Evolutionary conservation across 2,329 filamentous ascomycete genomes (phyloP), one percentile per base, ranked within the genome.

Genomic region (Tolypocladium paradoxum): DNA sequence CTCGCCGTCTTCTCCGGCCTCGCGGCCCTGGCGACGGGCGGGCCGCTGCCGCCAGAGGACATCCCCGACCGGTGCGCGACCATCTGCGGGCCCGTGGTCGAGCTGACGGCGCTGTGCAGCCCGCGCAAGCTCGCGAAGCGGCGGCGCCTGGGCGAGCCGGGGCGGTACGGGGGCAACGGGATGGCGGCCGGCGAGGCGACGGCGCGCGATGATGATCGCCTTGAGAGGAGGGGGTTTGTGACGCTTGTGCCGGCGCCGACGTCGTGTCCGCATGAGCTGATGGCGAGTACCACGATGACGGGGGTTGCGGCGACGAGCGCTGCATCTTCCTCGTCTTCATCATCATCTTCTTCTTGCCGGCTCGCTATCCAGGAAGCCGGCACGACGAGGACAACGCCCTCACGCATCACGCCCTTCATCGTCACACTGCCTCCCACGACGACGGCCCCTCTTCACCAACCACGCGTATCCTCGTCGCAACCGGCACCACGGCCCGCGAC

Each of bases 41-140:
- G 68, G 35, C 63, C 63, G 33, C 60, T 73, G 36, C 63, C 62
- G 20, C 60, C 65, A 14, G 60, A 68, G 24, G 66, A 70, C 29
- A 67, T 73, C 18, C 71, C 71, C 34, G 54, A 71, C 24, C 61
- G 63, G 51, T 73, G 71, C 54, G 69, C 69, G 36, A 67, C 66
- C 38, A 72, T 73, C 50, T 73, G 71, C 61, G 70, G 70, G 5
- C 71, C 71, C 50, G 67, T 73, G 49, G 69, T 73, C 53, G 71
- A 73, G 60, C 59, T 73, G n/a, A 68, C 68, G 34, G 61, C 61
- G 11, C 64, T 65, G 46, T 73, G 71, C 62, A 63, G 64, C 56
- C 53, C 55, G 22, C 56, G 53, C 43, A 27, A 43, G 49, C 12
- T 51, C 33, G 14, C 22, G 31, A 36, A 52, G 16, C 33, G 43